Evolutionary conservation across 345 rosid species (phyloP), one percentile per base, ranked within the genome.

Genomic region (Sonneratia alba): DNA sequence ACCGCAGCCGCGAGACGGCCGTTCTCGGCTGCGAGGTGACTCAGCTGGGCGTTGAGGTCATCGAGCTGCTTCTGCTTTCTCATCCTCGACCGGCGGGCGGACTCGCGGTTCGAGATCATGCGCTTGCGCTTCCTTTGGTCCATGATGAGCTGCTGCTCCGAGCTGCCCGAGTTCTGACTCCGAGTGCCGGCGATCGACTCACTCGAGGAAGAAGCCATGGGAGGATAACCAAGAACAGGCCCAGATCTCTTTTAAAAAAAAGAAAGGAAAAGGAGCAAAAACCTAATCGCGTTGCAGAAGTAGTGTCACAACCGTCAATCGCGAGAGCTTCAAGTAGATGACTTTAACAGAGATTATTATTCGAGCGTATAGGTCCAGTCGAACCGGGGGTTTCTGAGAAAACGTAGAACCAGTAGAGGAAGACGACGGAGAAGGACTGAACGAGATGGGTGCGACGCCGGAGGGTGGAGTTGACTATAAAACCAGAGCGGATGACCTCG

Each of bases 361-460:
- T 40, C 4, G 4, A 40, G 4, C 4, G 4, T 40, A 40, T 40
- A 40, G 43, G 43, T 40, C 43, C 27, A 27, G 68, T 40, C 59
- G 22, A 36, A 24, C 2, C 48, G 45, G 36, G 16, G 32, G 69
- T 70, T 83, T 75, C 75, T 80, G 89, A 85, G 75, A 85, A 81
- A 21, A 79, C 80, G 74, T 85, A 83, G 65, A 85, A 67, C 83
- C 85, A 85, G 79, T 85, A 83, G 43, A 85, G 84, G 83, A 85
- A 85, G 66, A 83, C 86, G 71, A 85, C 86, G 32, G 88, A 85
- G 80, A 85, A 83, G 16, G 88, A 85, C 76, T 83, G 88, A 77
- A 83, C 86, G 36, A 83, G 79, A 76, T 82, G 81, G 76, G 83
- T 83, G 75, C 83, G 72, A 76, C 83, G 83, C 67, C 82, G 68